Percentiles rank a stretch among this genome's conserved stretches.
Evolutionary conservation across 441 rosid species (phyloP).

Genomic region (Francoa sonchifolia): DNA sequence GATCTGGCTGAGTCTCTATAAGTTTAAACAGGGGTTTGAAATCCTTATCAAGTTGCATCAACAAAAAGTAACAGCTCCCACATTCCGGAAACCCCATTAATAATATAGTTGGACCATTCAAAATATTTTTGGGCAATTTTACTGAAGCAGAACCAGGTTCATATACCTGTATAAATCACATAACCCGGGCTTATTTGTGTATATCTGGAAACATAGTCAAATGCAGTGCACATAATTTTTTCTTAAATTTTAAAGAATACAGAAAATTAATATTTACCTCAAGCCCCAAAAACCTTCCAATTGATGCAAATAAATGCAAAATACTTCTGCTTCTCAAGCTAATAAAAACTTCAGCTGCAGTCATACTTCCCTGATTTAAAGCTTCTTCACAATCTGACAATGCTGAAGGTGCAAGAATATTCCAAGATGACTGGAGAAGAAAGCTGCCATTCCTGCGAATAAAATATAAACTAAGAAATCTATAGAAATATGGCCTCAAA

Average conservation of each 20-base stretch:
- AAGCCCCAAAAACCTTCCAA: slow-evolving; percentile 90
- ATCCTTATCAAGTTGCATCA: slow-evolving; percentile 86
- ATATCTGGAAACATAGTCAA: neutral
- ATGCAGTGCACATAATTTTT: neutral
- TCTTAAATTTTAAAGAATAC: slow-evolving; percentile 3
- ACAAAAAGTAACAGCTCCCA: slow-evolving; percentile 75
- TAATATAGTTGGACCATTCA: slow-evolving; percentile 45
- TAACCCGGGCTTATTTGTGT: neutral
- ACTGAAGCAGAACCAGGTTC: slow-evolving; percentile 58
- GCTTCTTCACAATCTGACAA: slow-evolving; percentile 83
- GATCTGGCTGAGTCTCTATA: slow-evolving; percentile 51
- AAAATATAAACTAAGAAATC: slow-evolving; percentile 10
- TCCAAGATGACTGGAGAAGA: slow-evolving; percentile 63
- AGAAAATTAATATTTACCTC: slow-evolving; percentile 35
- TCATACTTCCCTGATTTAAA: slow-evolving; percentile 76
- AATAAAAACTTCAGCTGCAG: slow-evolving; percentile 69
- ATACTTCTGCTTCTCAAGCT: slow-evolving; percentile 88
- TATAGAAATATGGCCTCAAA: neutral
- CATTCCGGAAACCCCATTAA: slow-evolving; percentile 88
- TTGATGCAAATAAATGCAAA: slow-evolving; percentile 70
- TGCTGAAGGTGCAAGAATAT: slow-evolving; percentile 40
- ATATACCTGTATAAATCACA: slow-evolving; percentile 51
- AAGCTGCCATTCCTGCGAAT: slow-evolving; percentile 82
- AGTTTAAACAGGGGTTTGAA: slow-evolving; percentile 80
- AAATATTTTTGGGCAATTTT: slow-evolving; percentile 62